Evolutionary conservation across 345 rosid genomes (phyloP).

Genomic region (Linum tenue): DNA sequence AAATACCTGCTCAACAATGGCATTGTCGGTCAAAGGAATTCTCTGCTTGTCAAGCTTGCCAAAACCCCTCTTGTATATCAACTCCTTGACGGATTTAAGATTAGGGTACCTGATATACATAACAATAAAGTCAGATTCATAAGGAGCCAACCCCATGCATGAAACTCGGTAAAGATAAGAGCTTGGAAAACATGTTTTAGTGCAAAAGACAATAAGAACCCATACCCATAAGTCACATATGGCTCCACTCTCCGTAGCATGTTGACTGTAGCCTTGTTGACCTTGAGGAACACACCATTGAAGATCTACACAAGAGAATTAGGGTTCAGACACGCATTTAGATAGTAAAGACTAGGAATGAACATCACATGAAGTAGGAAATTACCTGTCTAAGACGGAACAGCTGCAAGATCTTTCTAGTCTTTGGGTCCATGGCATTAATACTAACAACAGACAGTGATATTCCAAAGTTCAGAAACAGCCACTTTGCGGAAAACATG

Average conservation of each 20-base stretch:
- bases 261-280: conserved; percentile 51
- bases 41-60: conserved; percentile 67
- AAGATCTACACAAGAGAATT: conserved; percentile 41
- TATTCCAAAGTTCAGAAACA: not conserved
- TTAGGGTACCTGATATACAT: conserved; percentile 51
- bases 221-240: conserved; percentile 75
- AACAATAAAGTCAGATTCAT: not conserved
- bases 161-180: too few species aligned
- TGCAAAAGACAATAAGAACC: not conserved
- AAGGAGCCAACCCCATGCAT: too few species aligned
- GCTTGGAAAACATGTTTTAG: not conserved
- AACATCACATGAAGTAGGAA: not conserved
- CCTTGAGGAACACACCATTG: conserved; percentile 83
- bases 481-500: not conserved
- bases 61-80: conserved; percentile 74
- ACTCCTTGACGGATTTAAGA: conserved; percentile 62
- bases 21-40: conserved; percentile 55
- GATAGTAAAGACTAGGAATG: not conserved
- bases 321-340: not conserved
- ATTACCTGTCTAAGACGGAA: conserved; percentile 83
- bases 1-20: conserved; percentile 49
- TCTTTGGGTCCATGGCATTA: conserved; percentile 83
- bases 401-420: conserved; percentile 80
- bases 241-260: conserved; percentile 88
- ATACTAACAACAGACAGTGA: conserved; percentile 34